These are phyloP conservation scores for Schizophyllum commune DNA, from an alignment of 1,284 basidiomycete species.

Conservation along the genomic window DNA sequence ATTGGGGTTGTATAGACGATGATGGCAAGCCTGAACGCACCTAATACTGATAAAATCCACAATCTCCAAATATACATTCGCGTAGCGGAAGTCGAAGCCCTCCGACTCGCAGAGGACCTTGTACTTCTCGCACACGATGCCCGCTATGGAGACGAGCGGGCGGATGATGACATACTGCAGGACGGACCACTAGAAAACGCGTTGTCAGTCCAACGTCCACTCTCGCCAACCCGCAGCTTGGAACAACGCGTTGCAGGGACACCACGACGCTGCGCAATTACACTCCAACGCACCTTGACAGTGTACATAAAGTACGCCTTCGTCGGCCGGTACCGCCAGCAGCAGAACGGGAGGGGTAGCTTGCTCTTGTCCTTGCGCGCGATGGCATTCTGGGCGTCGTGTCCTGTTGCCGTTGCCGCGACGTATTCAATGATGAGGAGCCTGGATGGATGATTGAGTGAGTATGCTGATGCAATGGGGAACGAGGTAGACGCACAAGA, in stretches of 20 bases:
- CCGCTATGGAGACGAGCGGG: conserved; percentile 62
- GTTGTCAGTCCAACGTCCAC: no score
- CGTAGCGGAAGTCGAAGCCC: conserved; percentile 54
- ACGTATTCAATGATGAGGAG: conserved; percentile 83
- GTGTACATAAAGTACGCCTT: conserved; percentile 90
- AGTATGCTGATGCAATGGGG: conserved; percentile 15
- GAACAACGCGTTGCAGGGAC: no score
- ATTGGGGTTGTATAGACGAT: no score
- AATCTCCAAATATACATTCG: conserved; percentile 62
- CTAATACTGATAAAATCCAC: conserved; percentile 77
- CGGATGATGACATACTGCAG: conserved; percentile 80
- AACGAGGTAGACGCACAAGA: conserved; percentile 46
- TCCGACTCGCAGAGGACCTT: conserved; percentile 61
- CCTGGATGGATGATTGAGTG: conserved; percentile 25
- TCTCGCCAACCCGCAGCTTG: no score
- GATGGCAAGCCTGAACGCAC: conserved; percentile 30
- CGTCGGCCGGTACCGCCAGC: conserved; percentile 71
- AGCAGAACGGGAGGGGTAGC: conserved; percentile 71
- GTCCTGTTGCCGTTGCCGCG: conserved; percentile 54
- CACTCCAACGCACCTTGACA: conserved; percentile 48
- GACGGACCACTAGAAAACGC: conserved; percentile 54
- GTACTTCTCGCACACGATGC: conserved; percentile 65
- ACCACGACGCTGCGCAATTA: no score
- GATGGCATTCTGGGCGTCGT: conserved; percentile 59
- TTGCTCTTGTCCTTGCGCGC: conserved; percentile 72